Evolutionary conservation across 306 rosid genomes (phyloP).

Genomic region (Cicer pinnatifidum): DNA sequence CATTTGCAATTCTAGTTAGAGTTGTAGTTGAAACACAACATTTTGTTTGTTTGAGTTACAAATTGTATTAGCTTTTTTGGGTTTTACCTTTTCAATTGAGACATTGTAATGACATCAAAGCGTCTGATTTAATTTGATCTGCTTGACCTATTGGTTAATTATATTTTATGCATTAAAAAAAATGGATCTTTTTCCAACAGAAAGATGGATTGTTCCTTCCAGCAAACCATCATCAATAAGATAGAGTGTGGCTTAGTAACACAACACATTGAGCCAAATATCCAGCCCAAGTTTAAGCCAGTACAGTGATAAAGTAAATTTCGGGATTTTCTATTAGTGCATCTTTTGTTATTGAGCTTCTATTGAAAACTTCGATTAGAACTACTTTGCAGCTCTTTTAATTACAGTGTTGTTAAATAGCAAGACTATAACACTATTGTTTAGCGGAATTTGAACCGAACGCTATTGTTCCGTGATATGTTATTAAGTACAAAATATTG

Average conservation of each 20-base stretch:
- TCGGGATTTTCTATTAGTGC: constrained; percentile 10
- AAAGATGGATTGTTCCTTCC: constrained; percentile 23
- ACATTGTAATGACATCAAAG: constrained; percentile 28
- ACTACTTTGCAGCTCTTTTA: constrained; percentile 15
- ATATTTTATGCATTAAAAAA: too few species aligned
- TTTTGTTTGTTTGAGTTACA: constrained; percentile 39
- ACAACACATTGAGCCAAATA: constrained; percentile 14
- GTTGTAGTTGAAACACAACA: constrained; percentile 33
- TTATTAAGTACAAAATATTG: too few species aligned
- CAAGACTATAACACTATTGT: too few species aligned
- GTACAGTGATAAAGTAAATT: neutral
- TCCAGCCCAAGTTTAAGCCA: constrained; percentile 27
- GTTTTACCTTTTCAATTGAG: constrained; percentile 33
- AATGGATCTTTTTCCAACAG: neutral
- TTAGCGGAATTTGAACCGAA: too few species aligned
- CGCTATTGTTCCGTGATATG: too few species aligned
- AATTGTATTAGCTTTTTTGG: constrained; percentile 41
- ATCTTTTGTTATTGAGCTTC: constrained; percentile 13
- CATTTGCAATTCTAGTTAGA: constrained; percentile 17
- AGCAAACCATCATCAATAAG: constrained; percentile 3
- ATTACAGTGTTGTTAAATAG: neutral
- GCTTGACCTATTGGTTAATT: neutral
- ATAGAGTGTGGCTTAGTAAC: constrained; percentile 6
- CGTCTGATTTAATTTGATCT: constrained; percentile 24
- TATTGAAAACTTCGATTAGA: neutral